Evolutionary conservation across 2,329 filamentous ascomycete genomes (phyloP), one percentile per base, ranked within the genome.

Genomic region (Aspergillus bombycis): DNA sequence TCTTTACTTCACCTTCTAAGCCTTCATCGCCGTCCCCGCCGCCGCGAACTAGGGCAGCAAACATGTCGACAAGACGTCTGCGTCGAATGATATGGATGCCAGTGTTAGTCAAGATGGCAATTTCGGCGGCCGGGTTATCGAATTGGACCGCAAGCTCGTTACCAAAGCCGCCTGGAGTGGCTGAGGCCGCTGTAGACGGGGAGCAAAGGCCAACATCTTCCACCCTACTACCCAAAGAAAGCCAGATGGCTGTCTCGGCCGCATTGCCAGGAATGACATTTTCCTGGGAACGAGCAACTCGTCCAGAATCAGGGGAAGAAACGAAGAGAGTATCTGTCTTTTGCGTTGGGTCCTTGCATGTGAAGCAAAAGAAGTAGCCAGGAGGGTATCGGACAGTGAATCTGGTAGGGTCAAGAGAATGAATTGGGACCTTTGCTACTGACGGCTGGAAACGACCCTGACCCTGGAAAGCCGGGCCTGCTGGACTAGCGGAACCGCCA

Each of bases 91-190:
- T 86, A 71, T 97, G 93, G 59, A 99, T 88, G 3, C 95, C 95
- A 16, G 88, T 93, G 71, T 95, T 96, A 36, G 95, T 98, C 60
- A 99, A 84, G 54, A 99, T 88, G 1, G 94, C 95, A 67, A 98
- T 89, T 74, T 99, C 94, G 57, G 90, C 88, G 0, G 91, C 86
- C 0, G 89, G 83, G 64, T 91, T 85, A 72, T 99, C 95, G 71
- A 95, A 99, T 71, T 99, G 96, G n/a, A 96, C 91, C 1, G 95
- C 93, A 61, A 98, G 83, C 79, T 99, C 95, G 70, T 99, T 99
- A 12, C 94, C 94, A 72, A 97, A 98, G 0, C 94, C 94, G 26
- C 88, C 75, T 0, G 92, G 91, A 30, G 87, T 86, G 12, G 80
- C 80, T 0, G 88, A 85, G 11, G 91, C 91, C 19, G 88, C 85